A percentile compares a stretch with the other conserved stretches of the same genome.
These are phyloP conservation scores for Parascedosporium putredinis DNA, from an alignment of 2,329 filamentous ascomycete genomes.

Conservation along the genomic window DNA sequence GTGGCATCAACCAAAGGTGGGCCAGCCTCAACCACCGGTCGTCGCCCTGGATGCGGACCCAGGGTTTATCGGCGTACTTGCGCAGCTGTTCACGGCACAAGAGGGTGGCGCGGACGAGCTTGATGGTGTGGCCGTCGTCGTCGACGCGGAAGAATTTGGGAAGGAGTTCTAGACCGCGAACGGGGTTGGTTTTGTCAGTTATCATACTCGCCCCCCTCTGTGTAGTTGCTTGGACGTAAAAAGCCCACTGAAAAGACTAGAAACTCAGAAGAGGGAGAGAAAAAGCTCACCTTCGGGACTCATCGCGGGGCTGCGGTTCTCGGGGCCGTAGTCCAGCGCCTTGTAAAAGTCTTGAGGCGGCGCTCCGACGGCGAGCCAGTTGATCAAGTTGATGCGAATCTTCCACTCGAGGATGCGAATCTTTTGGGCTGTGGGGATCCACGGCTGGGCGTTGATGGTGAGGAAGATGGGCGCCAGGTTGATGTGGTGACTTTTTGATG, in stretches of 20 bases:
- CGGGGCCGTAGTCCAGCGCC: conserved; percentile 49
- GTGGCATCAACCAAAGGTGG: conserved; percentile 6
- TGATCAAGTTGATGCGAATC: conserved; percentile 59
- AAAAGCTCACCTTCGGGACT: conserved; percentile 29
- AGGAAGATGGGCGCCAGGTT: conserved; percentile 67
- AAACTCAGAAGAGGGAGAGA: background rate
- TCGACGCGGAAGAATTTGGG: conserved; percentile 33
- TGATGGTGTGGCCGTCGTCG: conserved; percentile 77
- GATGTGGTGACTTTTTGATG: conserved; percentile 55
- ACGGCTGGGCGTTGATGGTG: conserved; percentile 49
- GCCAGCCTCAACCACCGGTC: conserved; percentile 23
- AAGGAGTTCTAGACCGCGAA: conserved; percentile 21
- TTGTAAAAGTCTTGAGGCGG: conserved; percentile 50
- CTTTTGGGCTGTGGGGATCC: conserved; percentile 51
- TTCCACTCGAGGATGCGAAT: conserved; percentile 72
- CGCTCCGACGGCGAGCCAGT: conserved; percentile 61
- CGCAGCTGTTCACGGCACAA: conserved; percentile 46
- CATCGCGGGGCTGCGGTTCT: conserved; percentile 29
- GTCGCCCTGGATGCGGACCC: conserved; percentile 38
- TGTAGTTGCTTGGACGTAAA: no score
- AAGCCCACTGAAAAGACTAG: no score
- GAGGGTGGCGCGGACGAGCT: conserved; percentile 60
- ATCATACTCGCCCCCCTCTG: no score
- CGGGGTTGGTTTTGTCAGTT: background rate
- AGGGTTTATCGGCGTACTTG: conserved; percentile 32